Conservation (phyloP, 768 basidiomycete genomes). For the Mycena floridula region DNA sequence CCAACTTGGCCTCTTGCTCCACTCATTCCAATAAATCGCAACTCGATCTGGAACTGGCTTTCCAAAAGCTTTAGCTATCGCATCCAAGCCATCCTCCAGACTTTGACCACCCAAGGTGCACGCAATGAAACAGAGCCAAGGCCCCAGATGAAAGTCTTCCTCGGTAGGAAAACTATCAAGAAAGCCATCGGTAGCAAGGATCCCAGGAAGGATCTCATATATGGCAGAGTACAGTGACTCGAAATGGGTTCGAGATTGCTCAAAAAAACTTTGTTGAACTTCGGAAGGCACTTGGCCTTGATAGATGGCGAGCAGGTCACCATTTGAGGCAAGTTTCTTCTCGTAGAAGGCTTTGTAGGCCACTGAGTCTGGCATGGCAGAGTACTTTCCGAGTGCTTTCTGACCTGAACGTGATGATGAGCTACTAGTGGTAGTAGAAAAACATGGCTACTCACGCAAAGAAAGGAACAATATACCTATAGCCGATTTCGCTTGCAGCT, state of each 20-base stretch:
- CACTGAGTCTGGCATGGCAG: conserved; percentile 25
- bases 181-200: conserved; percentile 34
- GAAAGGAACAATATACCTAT: conserved; percentile 29
- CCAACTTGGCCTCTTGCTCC: conserved; percentile 41
- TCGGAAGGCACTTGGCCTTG: conserved; percentile 28
- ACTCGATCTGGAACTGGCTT: conserved; percentile 30
- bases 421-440: too few species aligned
- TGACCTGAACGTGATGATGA: conserved; percentile 28
- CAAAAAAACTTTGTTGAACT: conserved; percentile 32
- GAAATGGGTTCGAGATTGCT: conserved; percentile 31
- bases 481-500: conserved; percentile 30
- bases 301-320: conserved; percentile 34
- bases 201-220: conserved; percentile 29
- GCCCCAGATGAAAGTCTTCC: conserved; percentile 50
- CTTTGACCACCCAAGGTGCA: conserved; percentile 28
- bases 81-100: conserved; percentile 28
- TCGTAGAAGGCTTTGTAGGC: conserved; percentile 38
- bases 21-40: conserved; percentile 35
- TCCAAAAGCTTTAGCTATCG: conserved; percentile 33
- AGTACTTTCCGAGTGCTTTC: conserved; percentile 30
- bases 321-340: conserved; percentile 32
- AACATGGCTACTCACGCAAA: conserved; percentile 38
- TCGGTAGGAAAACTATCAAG: conserved; percentile 41
- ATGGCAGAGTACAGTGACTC: conserved; percentile 29
- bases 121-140: conserved; percentile 45